Conservation (phyloP, 371 early-diverging fungal species). For the Choanephora cucurbitarum region DNA sequence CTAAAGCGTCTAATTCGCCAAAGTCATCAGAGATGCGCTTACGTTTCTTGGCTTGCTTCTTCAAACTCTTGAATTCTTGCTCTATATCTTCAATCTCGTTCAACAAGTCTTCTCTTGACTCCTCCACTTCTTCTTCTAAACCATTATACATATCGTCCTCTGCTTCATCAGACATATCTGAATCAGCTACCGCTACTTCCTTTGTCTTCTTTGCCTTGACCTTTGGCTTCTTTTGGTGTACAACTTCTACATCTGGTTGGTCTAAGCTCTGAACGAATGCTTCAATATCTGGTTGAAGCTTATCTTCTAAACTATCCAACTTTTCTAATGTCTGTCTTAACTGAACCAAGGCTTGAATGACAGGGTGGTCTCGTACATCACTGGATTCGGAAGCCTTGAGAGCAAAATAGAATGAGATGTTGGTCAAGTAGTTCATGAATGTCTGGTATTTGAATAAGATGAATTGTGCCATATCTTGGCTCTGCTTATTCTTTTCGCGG, state of each 20-base stretch:
- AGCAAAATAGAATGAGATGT: slow-evolving; percentile 86
- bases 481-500: slow-evolving; percentile 15
- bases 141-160: slow-evolving; percentile 12
- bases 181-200: not conserved
- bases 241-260: slow-evolving; percentile 1
- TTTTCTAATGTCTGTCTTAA: slow-evolving; percentile 70
- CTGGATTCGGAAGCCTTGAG: slow-evolving; percentile 68
- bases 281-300: slow-evolving; percentile 44
- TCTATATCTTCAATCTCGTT: slow-evolving; percentile 45
- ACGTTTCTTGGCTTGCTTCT: slow-evolving; percentile 45
- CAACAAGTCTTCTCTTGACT: slow-evolving; percentile 32
- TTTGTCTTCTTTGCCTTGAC: slow-evolving; percentile 5
- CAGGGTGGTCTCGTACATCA: slow-evolving; percentile 78
- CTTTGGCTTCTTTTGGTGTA: not conserved
- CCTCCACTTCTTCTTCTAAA: slow-evolving; percentile 13
- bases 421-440: slow-evolving; percentile 78
- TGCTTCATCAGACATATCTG: slow-evolving; percentile 17
- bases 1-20: slow-evolving; percentile 75
- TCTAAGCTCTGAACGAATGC: slow-evolving; percentile 27
- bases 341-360: slow-evolving; percentile 76
- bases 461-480: slow-evolving; percentile 39
- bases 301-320: slow-evolving; percentile 68
- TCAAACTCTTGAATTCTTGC: slow-evolving; percentile 54
- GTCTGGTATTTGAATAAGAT: slow-evolving; percentile 58
- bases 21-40: slow-evolving; percentile 68